Evolutionary conservation across 2,329 filamentous ascomycete species (phyloP).

Genomic region (Colletotrichum sp.): DNA sequence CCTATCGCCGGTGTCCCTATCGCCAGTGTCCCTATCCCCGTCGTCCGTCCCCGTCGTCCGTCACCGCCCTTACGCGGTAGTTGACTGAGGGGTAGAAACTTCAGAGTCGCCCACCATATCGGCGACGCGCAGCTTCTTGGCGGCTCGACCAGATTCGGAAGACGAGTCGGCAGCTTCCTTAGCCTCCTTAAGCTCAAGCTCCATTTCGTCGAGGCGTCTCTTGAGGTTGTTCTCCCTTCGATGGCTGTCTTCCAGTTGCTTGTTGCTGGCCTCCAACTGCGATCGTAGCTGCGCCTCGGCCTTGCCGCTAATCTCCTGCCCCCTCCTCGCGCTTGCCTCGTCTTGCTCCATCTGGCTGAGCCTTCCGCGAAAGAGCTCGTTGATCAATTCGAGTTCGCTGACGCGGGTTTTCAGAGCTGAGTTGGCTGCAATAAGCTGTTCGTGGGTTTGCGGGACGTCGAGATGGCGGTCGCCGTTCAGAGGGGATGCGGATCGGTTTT

Average conservation of each 20-base stretch:
- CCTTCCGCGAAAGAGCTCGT: conserved; percentile 77
- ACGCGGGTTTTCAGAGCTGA: conserved; percentile 93
- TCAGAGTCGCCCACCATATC: conserved; percentile 11
- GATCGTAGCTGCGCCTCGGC: conserved; percentile 62
- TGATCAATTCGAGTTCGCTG: conserved; percentile 94
- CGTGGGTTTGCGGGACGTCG: conserved; percentile 77
- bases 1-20: background rate
- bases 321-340: conserved; percentile 70
- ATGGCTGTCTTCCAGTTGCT: conserved; percentile 77
- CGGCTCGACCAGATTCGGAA: conserved; percentile 8
- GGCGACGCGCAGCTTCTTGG: conserved; percentile 18
- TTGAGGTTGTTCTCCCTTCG: conserved; percentile 83
- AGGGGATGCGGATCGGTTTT: conserved; percentile 54
- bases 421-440: conserved; percentile 80
- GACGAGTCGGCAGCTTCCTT: conserved; percentile 9
- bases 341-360: conserved; percentile 82
- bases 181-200: conserved; percentile 58
- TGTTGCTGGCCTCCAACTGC: conserved; percentile 54
- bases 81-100: conserved; percentile 17
- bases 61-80: background rate
- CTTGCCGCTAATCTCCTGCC: conserved; percentile 59
- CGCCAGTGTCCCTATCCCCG: background rate
- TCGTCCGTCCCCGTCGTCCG: background rate
- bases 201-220: conserved; percentile 79
- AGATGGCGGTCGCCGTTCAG: conserved; percentile 66